Evolutionary conservation across 352 stramenopile species (phyloP).

Genomic region (Thraustochytrium striatum): DNA sequence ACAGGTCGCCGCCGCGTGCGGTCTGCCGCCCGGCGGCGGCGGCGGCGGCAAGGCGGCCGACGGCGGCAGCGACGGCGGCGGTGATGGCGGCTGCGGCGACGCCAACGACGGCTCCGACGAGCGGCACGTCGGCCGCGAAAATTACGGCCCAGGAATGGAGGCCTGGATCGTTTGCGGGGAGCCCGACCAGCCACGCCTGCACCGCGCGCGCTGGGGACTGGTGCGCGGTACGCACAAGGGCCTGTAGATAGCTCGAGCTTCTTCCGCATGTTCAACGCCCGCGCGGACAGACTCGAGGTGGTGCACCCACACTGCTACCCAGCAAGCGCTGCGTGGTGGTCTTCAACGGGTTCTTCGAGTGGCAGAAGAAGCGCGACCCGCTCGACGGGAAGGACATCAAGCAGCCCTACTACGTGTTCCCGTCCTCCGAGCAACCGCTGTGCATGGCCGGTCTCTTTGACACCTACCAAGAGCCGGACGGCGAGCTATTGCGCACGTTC

Average conservation of each 20-base stretch:
- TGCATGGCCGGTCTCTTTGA: constrained; percentile 79
- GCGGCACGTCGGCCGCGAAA: background rate
- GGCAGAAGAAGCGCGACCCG: constrained; percentile 65
- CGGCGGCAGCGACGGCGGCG: background rate
- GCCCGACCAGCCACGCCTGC: background rate
- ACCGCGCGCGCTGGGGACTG: constrained; percentile 52
- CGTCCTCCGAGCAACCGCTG: constrained; percentile 54
- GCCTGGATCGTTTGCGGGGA: background rate
- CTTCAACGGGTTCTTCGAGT: constrained; percentile 83
- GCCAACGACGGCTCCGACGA: background rate
- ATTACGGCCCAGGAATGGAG: constrained; percentile 19
- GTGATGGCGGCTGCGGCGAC: background rate
- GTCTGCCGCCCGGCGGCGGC: background rate
- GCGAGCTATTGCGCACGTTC: constrained; percentile 70
- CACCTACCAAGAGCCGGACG: constrained; percentile 62
- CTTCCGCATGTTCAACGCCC: constrained; percentile 56
- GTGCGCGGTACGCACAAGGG: constrained; percentile 49
- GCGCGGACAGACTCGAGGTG: constrained; percentile 53
- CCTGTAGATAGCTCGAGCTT: constrained; percentile 50
- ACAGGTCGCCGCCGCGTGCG: background rate
- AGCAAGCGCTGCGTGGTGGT: constrained; percentile 71
- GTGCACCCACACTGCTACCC: constrained; percentile 63
- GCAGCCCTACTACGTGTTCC: constrained; percentile 80
- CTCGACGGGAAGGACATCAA: constrained; percentile 69
- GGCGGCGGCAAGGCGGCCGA: background rate